phyloP scores from a whole-genome alignment of 129 eudicot species.

The Pittosporum tobira region DNA sequence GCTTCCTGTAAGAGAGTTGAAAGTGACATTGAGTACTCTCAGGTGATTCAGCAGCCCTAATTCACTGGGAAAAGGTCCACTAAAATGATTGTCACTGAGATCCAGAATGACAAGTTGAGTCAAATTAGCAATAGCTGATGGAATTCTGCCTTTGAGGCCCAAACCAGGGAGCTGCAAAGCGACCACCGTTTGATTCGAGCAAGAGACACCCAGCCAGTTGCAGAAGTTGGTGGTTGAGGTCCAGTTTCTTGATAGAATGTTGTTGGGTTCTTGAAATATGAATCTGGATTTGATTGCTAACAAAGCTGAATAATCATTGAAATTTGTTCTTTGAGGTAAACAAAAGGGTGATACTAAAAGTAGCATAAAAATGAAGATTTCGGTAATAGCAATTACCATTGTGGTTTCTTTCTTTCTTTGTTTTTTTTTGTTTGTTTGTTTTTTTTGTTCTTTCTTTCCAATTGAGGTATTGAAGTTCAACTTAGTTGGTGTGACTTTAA shows the following conservation, averaged over 20 bases:
- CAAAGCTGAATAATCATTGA: slow-evolving; percentile 14
- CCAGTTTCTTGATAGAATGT: slow-evolving; percentile 9
- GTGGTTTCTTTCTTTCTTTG: no score
- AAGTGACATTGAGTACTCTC: slow-evolving; percentile 1
- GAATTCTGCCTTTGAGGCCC: background rate
- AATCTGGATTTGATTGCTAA: slow-evolving; percentile 15
- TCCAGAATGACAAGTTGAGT: slow-evolving; percentile 13
- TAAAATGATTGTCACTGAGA: slow-evolving; percentile 11
- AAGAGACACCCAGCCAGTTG: slow-evolving; percentile 15
- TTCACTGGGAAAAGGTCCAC: slow-evolving; percentile 17
- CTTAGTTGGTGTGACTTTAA: no score
- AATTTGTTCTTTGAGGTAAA: background rate
- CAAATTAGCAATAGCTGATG: no score
- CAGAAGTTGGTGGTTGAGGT: slow-evolving; percentile 10
- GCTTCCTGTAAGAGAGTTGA: slow-evolving; percentile 6
- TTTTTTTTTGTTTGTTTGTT: no score
- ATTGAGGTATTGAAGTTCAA: no score
- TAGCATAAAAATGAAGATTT: no score
- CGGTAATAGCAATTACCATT: no score
- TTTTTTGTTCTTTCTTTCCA: no score
- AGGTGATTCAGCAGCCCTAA: slow-evolving; percentile 13
- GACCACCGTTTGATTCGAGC: slow-evolving; percentile 7
- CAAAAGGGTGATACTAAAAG: background rate
- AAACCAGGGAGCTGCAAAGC: background rate
- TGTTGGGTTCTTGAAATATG: background rate